Evolutionary conservation across 805 yeast species (phyloP).

Genomic region (Schizosaccharomyces osmophilus): DNA sequence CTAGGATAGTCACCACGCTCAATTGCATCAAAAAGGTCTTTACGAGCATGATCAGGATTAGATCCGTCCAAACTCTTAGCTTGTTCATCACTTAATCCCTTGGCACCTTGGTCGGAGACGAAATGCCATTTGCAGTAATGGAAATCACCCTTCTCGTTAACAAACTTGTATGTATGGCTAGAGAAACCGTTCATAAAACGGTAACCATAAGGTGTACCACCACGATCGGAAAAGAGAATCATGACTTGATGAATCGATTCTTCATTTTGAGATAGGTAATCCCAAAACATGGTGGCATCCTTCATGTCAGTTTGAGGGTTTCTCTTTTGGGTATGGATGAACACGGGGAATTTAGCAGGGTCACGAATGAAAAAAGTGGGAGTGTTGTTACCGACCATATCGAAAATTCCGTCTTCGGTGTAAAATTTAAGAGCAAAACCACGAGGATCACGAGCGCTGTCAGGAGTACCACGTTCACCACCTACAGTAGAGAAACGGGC

Average conservation of each 20-base stretch:
- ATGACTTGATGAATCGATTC: conserved; percentile 56
- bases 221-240: conserved; percentile 48
- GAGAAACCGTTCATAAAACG: conserved; percentile 69
- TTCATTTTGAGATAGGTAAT: conserved; percentile 46
- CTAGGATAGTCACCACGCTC: conserved; percentile 56
- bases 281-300: conserved; percentile 71
- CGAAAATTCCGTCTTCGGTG: conserved; percentile 67
- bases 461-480: conserved; percentile 62
- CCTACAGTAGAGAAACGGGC: conserved; percentile 68
- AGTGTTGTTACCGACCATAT: conserved; percentile 66
- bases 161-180: conserved; percentile 67
- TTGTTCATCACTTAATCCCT: conserved; percentile 21
- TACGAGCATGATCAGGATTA: conserved; percentile 62
- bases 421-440: conserved; percentile 61
- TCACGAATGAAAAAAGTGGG: conserved; percentile 71
- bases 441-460: conserved; percentile 69
- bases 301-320: conserved; percentile 45
- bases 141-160: conserved; percentile 22
- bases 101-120: conserved; percentile 36
- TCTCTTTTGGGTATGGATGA: conserved; percentile 75
- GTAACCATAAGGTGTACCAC: conserved; percentile 53
- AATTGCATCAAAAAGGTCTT: conserved; percentile 57
- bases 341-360: conserved; percentile 65
- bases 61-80: conserved; percentile 29
- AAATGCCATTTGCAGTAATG: conserved; percentile 58